Conservation (phyloP, 148 eudicot species). For the Rhododendron williamsianum region DNA sequence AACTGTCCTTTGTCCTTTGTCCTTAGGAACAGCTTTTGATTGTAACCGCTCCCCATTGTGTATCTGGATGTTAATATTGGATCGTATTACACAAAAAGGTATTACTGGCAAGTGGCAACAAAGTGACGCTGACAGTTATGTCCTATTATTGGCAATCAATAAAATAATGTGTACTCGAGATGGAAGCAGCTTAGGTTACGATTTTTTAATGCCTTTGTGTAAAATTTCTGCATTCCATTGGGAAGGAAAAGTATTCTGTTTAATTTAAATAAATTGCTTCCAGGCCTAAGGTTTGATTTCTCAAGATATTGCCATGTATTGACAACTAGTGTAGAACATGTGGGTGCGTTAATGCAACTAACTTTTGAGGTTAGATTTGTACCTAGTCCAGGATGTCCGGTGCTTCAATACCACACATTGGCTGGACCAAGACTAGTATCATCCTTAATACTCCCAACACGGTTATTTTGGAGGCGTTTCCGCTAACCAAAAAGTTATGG, state of each 20-base stretch:
- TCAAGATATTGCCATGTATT: neutral
- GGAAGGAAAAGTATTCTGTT: neutral
- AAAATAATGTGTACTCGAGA: neutral
- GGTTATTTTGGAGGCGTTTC: neutral
- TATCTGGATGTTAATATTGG: neutral
- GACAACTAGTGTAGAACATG: neutral
- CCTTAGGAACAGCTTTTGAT: neutral
- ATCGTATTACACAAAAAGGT: neutral
- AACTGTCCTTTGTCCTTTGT: neutral
- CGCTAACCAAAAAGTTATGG: too few relatives aligned
- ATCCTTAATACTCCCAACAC: neutral
- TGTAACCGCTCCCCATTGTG: neutral
- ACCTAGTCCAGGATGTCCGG: neutral
- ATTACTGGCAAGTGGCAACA: slow-evolving; percentile 1
- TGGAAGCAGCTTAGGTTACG: neutral
- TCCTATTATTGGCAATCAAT: neutral
- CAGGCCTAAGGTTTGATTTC: neutral
- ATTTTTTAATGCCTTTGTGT: neutral
- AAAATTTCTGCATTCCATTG: neutral
- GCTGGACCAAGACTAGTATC: neutral
- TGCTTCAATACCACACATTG: neutral
- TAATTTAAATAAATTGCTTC: neutral
- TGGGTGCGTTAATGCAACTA: neutral
- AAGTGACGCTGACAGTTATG: neutral
- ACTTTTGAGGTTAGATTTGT: neutral